phyloP scores from a whole-genome alignment of 2,329 filamentous ascomycete genomes.

The Nemania abortiva region DNA sequence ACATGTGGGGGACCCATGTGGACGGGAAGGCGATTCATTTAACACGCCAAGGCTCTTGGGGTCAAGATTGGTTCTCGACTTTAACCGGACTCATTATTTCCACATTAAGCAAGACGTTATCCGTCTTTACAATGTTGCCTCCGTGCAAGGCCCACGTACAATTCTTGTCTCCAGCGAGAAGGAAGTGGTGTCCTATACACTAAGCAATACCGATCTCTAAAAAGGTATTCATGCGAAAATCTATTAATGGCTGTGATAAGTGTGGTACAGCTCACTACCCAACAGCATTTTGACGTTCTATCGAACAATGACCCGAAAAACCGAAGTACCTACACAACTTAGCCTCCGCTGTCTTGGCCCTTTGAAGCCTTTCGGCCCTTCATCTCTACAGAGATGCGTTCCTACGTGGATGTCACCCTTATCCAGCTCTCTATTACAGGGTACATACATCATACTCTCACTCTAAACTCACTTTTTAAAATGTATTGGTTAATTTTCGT shows the following conservation, averaged over 20 bases:
- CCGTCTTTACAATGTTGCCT: conserved; percentile 20
- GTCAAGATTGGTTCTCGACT: conserved; percentile 33
- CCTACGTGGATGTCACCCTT: conserved; percentile 21
- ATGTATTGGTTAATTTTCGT: conserved; percentile 16
- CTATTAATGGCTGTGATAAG: not conserved
- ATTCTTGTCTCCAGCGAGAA: conserved; percentile 3
- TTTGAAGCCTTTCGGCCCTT: conserved; percentile 35
- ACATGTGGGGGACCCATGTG: conserved; percentile 27
- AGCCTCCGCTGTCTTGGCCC: conserved; percentile 13
- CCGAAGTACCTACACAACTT: conserved; percentile 22
- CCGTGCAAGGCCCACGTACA: conserved; percentile 13
- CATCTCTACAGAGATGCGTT: conserved; percentile 16
- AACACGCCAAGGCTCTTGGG: conserved; percentile 30
- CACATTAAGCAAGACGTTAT: conserved; percentile 28
- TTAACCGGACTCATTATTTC: conserved; percentile 41
- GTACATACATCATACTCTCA: conserved; percentile 10
- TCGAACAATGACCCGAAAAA: conserved; percentile 15
- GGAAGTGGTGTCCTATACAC: not conserved
- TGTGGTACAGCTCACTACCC: not conserved
- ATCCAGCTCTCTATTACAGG: conserved; percentile 17
- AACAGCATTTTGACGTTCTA: not conserved
- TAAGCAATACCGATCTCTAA: not conserved
- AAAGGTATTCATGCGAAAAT: conserved; percentile 15
- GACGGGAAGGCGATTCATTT: conserved; percentile 26
- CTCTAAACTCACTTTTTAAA: not conserved